A percentile compares a stretch with the other conserved stretches of the same genome.
These are phyloP conservation scores for Ceratocystis colombiana DNA, from an alignment of 2,329 filamentous ascomycete species.

Conservation along the genomic window DNA sequence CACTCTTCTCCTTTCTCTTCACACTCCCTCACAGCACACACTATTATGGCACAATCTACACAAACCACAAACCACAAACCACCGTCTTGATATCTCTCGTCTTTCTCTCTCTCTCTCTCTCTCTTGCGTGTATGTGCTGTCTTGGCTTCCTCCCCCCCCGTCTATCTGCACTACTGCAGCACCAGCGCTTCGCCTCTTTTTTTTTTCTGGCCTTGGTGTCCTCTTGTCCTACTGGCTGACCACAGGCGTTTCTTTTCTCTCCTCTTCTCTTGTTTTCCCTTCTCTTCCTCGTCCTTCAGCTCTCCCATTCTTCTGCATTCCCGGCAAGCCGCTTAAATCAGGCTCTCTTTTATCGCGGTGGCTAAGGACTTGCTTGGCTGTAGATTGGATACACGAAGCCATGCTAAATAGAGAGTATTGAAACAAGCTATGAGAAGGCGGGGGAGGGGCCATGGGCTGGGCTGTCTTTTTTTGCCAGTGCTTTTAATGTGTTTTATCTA, in stretches of 20 bases:
- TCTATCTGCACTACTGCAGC: constrained; percentile 4
- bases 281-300: background rate
- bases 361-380: background rate
- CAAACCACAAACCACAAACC: background rate
- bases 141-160: background rate
- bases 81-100: background rate
- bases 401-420: constrained; percentile 2
- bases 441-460: background rate
- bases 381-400: constrained; percentile 1
- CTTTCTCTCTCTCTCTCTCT: background rate
- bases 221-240: constrained; percentile 3
- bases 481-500: background rate
- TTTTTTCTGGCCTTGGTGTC: background rate
- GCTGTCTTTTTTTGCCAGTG: background rate
- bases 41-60: background rate
- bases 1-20: background rate
- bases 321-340: background rate
- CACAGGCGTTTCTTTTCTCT: background rate
- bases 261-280: constrained; percentile 3
- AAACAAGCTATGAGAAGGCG: background rate
- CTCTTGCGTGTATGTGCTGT: background rate
- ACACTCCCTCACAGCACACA: background rate
- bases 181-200: constrained; percentile 13
- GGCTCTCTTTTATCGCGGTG: background rate
- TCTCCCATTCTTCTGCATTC: background rate